A percentile compares a stretch with the other conserved stretches of the same genome.
These are phyloP conservation scores for Hypoxylon sp. DNA, from an alignment of 2,329 filamentous ascomycete genomes.

Conservation along the genomic window DNA sequence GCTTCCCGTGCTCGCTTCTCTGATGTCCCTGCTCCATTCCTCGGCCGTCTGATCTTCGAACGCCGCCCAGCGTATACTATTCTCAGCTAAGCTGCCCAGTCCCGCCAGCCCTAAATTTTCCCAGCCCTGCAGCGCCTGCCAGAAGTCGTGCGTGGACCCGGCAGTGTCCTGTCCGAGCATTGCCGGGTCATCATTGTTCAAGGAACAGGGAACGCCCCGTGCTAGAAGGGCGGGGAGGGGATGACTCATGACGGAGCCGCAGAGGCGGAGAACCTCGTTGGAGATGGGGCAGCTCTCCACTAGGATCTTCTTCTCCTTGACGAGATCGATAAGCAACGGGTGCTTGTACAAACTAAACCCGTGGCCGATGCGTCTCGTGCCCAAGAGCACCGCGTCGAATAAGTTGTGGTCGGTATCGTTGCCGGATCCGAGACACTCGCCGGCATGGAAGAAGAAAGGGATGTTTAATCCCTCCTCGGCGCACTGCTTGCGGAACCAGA, in stretches of 20 bases:
- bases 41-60: conserved; percentile 83
- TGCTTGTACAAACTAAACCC: conserved; percentile 92
- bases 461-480: conserved; percentile 82
- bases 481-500: conserved; percentile 94
- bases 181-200: conserved; percentile 93
- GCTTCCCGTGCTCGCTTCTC: conserved; percentile 79
- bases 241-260: conserved; percentile 81
- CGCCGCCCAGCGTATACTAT: conserved; percentile 89
- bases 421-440: conserved; percentile 87
- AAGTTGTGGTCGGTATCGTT: conserved; percentile 83
- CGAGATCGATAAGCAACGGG: conserved; percentile 87
- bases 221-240: conserved; percentile 87
- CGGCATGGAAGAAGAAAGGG: conserved; percentile 96
- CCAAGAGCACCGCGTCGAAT: conserved; percentile 89
- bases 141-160: conserved; percentile 93
- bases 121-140: conserved; percentile 92
- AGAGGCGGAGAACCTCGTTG: conserved; percentile 88
- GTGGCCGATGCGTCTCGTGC: conserved; percentile 90
- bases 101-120: conserved; percentile 92
- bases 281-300: conserved; percentile 93
- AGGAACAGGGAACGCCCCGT: conserved; percentile 84
- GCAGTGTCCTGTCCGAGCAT: conserved; percentile 87
- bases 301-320: conserved; percentile 89
- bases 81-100: conserved; percentile 89
- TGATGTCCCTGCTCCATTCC: conserved; percentile 81